Conservation (phyloP, 2,329 filamentous ascomycete genomes). For the Paecilomyces sp. region DNA sequence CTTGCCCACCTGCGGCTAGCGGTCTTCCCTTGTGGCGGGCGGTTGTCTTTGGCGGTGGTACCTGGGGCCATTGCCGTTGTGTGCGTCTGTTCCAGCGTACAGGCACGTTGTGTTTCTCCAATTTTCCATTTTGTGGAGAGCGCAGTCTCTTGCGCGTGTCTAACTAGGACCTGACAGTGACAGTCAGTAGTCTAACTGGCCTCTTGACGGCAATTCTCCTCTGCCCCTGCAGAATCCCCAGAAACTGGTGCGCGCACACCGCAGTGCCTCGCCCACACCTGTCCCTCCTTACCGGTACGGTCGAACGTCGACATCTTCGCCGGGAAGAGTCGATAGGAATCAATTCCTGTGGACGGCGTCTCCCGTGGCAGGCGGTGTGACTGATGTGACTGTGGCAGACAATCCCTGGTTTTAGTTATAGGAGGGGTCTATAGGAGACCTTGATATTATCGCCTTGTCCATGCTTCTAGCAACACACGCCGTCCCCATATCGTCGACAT, state of each 20-base stretch:
- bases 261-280: neutral
- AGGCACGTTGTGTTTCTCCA: neutral
- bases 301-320: neutral
- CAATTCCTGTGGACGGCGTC: neutral
- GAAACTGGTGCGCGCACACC: neutral
- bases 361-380: neutral
- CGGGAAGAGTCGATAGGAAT: neutral
- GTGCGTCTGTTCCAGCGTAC: neutral
- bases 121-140: neutral
- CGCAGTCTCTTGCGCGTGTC: neutral
- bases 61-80: neutral
- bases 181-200: neutral
- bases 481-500: constrained; percentile 18
- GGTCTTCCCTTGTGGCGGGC: neutral
- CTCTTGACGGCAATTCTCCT: neutral
- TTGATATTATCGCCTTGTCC: constrained; percentile 6
- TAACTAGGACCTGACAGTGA: neutral
- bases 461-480: constrained; percentile 13
- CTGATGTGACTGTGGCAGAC: neutral
- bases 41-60: neutral
- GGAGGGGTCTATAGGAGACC: neutral
- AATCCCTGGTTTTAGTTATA: neutral
- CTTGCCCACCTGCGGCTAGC: neutral
- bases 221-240: neutral
- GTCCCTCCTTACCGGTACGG: neutral